A percentile compares a stretch with the other conserved stretches of the same genome.
phyloP scores from a whole-genome alignment of 176 grass and related monocot genomes.

The Avena eriantha region DNA sequence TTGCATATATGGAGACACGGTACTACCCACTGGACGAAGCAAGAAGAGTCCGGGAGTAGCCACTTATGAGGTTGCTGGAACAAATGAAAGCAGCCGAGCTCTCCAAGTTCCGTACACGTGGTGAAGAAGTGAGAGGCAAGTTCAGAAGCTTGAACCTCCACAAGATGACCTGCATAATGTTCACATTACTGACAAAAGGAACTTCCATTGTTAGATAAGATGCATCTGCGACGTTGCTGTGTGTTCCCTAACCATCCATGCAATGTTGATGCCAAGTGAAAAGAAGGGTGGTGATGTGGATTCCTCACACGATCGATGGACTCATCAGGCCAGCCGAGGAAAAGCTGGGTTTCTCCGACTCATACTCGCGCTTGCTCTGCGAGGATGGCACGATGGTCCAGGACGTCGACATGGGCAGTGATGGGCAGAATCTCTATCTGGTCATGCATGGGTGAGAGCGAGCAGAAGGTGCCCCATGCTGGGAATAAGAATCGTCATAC shows the following conservation, averaged over 20 bases:
- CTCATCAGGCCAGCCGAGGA: slow-evolving; percentile 62
- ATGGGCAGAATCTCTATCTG: slow-evolving; percentile 74
- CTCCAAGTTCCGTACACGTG: slow-evolving; percentile 67
- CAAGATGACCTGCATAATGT: neutral
- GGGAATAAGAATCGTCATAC: neutral
- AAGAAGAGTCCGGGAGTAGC: slow-evolving; percentile 67
- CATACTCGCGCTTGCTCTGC: slow-evolving; percentile 55
- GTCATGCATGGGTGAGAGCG: slow-evolving; percentile 39
- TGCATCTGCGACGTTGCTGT: slow-evolving; percentile 62
- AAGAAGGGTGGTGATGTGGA: slow-evolving; percentile 80
- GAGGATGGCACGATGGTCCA: slow-evolving; percentile 73
- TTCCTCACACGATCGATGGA: slow-evolving; percentile 66
- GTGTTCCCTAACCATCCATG: slow-evolving; percentile 86
- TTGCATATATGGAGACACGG: slow-evolving; percentile 58
- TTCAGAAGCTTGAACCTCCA: neutral
- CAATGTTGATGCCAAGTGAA: slow-evolving; percentile 41
- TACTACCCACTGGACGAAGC: slow-evolving; percentile 81
- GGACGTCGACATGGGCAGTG: slow-evolving; percentile 62
- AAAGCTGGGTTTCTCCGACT: slow-evolving; percentile 58
- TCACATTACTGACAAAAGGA: neutral
- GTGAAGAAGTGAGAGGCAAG: slow-evolving; percentile 59
- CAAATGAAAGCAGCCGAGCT: slow-evolving; percentile 64
- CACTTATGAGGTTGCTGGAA: slow-evolving; percentile 67
- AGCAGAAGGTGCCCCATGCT: neutral
- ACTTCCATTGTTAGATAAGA: slow-evolving; percentile 54